These are phyloP conservation scores for Diplodia scrobiculata DNA, from an alignment of 2,329 filamentous ascomycete species.

Conservation along the genomic window DNA sequence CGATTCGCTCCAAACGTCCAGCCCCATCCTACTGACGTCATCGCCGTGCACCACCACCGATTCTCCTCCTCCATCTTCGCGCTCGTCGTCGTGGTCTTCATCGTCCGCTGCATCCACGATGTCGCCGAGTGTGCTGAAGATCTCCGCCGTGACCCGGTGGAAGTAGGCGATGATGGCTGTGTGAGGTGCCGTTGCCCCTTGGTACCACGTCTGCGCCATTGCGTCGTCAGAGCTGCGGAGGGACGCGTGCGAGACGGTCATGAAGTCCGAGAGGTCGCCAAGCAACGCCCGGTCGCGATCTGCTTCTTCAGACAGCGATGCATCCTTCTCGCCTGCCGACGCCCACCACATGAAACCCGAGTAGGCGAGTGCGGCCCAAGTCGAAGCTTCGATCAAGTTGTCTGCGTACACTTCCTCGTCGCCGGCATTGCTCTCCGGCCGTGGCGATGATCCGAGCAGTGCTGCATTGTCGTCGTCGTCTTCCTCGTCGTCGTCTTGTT, in stretches of 20 bases:
- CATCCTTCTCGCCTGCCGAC: conserved; percentile 72
- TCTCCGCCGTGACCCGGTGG: conserved; percentile 69
- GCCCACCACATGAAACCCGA: conserved; percentile 90
- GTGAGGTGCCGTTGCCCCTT: conserved; percentile 53
- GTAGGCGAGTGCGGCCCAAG: conserved; percentile 75
- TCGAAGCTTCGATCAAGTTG: conserved; percentile 57
- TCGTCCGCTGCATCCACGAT: conserved; percentile 57
- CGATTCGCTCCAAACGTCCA: conserved; percentile 73
- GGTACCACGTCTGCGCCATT: conserved; percentile 42
- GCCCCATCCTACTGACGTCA: conserved; percentile 69
- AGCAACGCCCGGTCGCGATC: conserved; percentile 53
- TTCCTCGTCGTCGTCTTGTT: conserved; percentile 38
- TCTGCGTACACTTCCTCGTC: conserved; percentile 36
- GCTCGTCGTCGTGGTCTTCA: conserved; percentile 47
- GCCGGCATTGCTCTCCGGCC: conserved; percentile 3
- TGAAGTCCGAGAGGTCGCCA: conserved; percentile 46
- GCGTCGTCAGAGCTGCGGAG: conserved; percentile 51
- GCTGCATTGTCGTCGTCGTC: conserved; percentile 44
- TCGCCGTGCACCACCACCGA: conserved; percentile 62
- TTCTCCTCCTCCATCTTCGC: conserved; percentile 34
- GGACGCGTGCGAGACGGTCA: conserved; percentile 8
- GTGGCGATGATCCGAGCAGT: conserved; percentile 1
- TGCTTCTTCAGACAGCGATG: conserved; percentile 57
- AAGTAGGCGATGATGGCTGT: conserved; percentile 79
- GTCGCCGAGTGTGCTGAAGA: conserved; percentile 64